phyloP scores from a whole-genome alignment of 345 rosid genomes.

The Eucalyptus caleyi region DNA sequence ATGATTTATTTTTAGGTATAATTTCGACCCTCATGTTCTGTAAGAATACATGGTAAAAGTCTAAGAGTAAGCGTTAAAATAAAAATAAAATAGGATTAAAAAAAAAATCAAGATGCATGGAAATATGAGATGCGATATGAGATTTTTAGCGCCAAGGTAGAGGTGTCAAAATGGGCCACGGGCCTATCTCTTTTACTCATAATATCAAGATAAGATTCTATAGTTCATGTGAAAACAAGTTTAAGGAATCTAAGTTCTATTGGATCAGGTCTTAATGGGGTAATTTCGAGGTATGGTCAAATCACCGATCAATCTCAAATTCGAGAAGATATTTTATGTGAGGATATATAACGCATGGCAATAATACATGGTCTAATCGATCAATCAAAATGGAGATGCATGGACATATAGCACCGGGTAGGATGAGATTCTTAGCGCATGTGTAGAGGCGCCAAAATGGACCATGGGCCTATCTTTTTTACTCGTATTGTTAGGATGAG shows the following conservation, averaged over 20 bases:
- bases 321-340: too few relatives aligned
- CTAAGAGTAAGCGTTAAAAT: fast-evolving
- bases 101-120: too few relatives aligned
- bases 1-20: too few relatives aligned
- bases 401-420: not conserved
- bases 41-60: fast-evolving
- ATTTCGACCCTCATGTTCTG: fast-evolving
- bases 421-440: too few relatives aligned
- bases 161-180: too few relatives aligned
- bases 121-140: too few relatives aligned
- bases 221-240: too few relatives aligned
- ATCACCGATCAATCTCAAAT: too few relatives aligned
- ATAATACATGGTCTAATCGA: fast-evolving
- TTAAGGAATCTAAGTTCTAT: too few relatives aligned
- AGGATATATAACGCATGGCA: not conserved
- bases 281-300: too few relatives aligned
- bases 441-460: not conserved
- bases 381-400: not conserved
- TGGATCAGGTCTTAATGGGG: fast-evolving
- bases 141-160: fast-evolving
- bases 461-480: not conserved
- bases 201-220: too few relatives aligned
- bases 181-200: too few relatives aligned
- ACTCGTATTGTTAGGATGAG: not conserved
- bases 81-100: fast-evolving